phyloP scores from a whole-genome alignment of 2,329 filamentous ascomycete species.

The Microascus cirrosus region DNA sequence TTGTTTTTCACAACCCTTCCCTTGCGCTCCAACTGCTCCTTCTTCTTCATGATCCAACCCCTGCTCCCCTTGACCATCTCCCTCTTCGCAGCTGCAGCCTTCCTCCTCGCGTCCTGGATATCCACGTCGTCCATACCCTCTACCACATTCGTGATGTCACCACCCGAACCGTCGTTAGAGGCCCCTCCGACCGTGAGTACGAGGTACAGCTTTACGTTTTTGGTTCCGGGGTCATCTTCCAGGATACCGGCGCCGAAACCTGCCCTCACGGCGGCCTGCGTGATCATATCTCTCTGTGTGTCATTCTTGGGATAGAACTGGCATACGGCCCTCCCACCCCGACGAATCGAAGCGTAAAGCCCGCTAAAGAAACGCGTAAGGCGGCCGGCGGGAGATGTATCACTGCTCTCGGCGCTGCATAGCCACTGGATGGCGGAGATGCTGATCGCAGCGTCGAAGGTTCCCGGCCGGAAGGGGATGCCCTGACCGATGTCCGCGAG shows the following conservation, averaged over 20 bases:
- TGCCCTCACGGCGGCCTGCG: slow-evolving; percentile 77
- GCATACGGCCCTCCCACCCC: slow-evolving; percentile 84
- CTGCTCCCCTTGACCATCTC: slow-evolving; percentile 71
- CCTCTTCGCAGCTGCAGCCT: slow-evolving; percentile 31
- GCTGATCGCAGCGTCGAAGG: slow-evolving; percentile 89
- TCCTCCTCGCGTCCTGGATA: slow-evolving; percentile 57
- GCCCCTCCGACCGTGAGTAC: slow-evolving; percentile 77
- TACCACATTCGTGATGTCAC: slow-evolving; percentile 86
- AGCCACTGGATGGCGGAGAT: slow-evolving; percentile 98
- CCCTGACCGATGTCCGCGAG: slow-evolving; percentile 93
- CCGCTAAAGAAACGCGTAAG: slow-evolving; percentile 85
- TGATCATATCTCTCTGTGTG: slow-evolving; percentile 84
- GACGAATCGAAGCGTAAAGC: slow-evolving; percentile 69
- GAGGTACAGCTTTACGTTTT: slow-evolving; percentile 93
- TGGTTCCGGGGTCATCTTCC: slow-evolving; percentile 92
- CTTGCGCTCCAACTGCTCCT: slow-evolving; percentile 88
- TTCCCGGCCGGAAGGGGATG: slow-evolving; percentile 81
- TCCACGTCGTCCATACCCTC: slow-evolving; percentile 82
- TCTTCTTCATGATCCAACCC: slow-evolving; percentile 75
- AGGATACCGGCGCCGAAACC: slow-evolving; percentile 92
- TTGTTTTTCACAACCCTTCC: slow-evolving; percentile 87
- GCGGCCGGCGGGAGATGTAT: slow-evolving; percentile 69
- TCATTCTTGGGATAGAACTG: slow-evolving; percentile 99
- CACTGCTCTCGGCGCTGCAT: slow-evolving; percentile 85
- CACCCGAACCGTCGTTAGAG: slow-evolving; percentile 36